Conservation (phyloP, 257 asterid genomes). For the Lycium barbarum region DNA sequence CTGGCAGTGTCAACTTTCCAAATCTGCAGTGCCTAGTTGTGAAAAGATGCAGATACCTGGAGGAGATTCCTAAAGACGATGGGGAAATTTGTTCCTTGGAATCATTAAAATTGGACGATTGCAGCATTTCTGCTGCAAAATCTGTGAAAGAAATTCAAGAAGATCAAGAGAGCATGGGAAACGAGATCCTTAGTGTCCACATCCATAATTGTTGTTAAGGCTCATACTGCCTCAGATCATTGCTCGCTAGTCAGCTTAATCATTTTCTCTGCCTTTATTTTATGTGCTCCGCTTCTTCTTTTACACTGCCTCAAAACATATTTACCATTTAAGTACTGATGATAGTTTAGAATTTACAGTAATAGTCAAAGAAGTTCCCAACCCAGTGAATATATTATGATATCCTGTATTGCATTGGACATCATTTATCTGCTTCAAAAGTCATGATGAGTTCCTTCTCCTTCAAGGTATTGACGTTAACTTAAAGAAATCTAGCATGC, state of each 20-base stretch:
- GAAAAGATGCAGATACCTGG: neutral
- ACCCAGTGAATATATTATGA: neutral
- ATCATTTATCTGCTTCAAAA: too few relatives aligned
- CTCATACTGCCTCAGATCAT: neutral
- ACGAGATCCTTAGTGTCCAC: neutral
- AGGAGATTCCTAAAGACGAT: neutral
- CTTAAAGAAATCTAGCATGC: too few relatives aligned
- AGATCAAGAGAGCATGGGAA: neutral
- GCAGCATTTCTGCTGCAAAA: neutral
- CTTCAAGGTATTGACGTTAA: neutral
- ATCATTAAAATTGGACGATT: neutral
- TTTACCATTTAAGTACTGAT: neutral
- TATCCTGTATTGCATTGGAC: neutral
- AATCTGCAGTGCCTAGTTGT: neutral
- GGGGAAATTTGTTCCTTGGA: neutral
- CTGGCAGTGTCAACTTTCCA: neutral
- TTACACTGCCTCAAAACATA: neutral
- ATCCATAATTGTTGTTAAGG: neutral
- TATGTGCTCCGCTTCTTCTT: neutral
- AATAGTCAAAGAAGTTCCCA: neutral
- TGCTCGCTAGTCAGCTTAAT: neutral
- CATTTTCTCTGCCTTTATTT: too few relatives aligned
- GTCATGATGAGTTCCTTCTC: neutral
- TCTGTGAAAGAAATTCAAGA: neutral
- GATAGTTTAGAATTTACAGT: neutral